Evolutionary conservation across 495 filamentous ascomycete genomes (phyloP), one percentile per base, ranked within the genome.

Genomic region (Lepidopterella palustris): DNA sequence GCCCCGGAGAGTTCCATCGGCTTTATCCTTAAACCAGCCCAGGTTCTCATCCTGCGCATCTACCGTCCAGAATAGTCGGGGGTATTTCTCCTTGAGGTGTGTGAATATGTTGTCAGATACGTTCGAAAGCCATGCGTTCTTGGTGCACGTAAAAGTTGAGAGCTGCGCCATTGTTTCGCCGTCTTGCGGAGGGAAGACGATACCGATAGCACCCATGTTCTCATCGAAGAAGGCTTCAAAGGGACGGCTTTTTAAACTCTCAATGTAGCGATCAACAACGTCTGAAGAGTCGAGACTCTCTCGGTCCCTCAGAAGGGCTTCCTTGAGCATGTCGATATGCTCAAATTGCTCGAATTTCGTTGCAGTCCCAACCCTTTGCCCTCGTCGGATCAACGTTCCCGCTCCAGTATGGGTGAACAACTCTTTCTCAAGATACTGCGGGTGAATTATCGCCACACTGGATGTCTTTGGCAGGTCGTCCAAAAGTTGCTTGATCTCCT

Each of bases 11-110:
- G 88, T 95, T 49, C 95, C 95, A 60, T 96, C 89, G 8, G 93
- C 87, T 79, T 96, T 96, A 76, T 96, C 92, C 62, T 95, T 96
- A 78, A 97, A 97, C 93, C 93, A 98, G 26, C 88, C 90, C 67
- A 98, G 79, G 72, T 97, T 97, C 80, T 97, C 95, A 62, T 98
- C 93, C 60, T 93, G 89, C 66, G 90, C 87, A 76, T 89, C 91
- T 42, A 97, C 93, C n/a, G 90, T 96, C 92, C 93, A 98, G 31
- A 92, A 85, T 55, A 97, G 82, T 75, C 86, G 91, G 60, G 89
- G 84, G 71, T 89, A 88, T 67, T 97, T 92, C 74, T 92, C 95
- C 78, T 91, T 90, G 69, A 98, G 87, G 55, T 87, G 83, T 51
- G 88, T 85, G 72, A 98, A 96, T 52, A 97, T 88, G 71, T 98